Evolutionary conservation across 495 filamentous ascomycete species (phyloP).

Genomic region (Penicillium fimorum): DNA sequence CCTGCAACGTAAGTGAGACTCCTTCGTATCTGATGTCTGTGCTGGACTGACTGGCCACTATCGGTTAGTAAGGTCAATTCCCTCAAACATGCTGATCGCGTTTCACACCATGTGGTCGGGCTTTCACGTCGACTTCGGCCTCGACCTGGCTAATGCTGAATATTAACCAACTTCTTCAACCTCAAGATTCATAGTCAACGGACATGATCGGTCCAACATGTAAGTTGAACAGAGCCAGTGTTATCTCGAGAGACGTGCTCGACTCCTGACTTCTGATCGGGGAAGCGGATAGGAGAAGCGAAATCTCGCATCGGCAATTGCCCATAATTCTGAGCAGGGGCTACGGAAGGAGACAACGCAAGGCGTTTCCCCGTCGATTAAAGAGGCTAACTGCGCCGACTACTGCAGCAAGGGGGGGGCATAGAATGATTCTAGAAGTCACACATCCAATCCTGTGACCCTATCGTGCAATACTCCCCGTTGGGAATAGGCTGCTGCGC

Average conservation of each 20-base stretch:
- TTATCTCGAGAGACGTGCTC: not conserved
- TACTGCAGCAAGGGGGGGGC: not conserved
- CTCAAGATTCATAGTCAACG: not conserved
- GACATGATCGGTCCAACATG: not conserved
- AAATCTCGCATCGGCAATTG: not conserved
- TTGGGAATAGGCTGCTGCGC: conserved; percentile 11
- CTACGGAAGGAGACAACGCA: not conserved
- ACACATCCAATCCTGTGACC: not conserved
- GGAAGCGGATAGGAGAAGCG: not conserved
- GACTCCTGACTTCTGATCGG: not conserved
- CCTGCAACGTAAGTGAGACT: not conserved
- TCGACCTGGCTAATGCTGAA: not conserved
- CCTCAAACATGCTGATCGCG: not conserved
- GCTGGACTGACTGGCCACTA: not conserved
- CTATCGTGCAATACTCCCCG: conserved; percentile 14
- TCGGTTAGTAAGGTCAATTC: not conserved
- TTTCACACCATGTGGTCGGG: not conserved
- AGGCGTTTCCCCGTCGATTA: not conserved
- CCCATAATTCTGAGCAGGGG: not conserved
- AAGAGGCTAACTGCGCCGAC: not conserved
- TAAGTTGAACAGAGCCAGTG: not conserved
- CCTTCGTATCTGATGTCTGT: not conserved
- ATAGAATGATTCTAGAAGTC: not conserved
- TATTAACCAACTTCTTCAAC: not conserved
- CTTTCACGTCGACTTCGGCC: not conserved